Evolutionary conservation across 805 yeast genomes (phyloP).

Genomic region (Jamesozyma piceae): DNA sequence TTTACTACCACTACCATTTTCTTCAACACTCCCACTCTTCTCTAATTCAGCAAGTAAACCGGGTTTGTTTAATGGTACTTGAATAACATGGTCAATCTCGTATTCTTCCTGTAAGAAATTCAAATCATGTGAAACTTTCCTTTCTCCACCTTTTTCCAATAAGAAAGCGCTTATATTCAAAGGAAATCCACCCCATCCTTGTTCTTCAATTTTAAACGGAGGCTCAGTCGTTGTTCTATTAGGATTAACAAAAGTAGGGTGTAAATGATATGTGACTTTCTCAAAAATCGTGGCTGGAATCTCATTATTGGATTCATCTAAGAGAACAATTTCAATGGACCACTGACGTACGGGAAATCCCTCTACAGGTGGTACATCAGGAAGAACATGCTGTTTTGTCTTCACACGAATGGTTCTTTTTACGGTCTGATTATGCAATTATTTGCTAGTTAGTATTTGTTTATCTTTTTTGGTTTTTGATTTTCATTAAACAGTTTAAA

Average conservation of each 20-base stretch:
- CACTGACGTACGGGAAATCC: conserved; percentile 92
- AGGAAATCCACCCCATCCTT: conserved; percentile 98
- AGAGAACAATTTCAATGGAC: conserved; percentile 68
- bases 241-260: conserved; percentile 91
- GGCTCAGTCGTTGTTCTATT: conserved; percentile 68
- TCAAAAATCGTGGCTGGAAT: conserved; percentile 87
- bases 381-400: conserved; percentile 74
- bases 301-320: conserved; percentile 73
- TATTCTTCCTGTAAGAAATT: conserved; percentile 75
- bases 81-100: conserved; percentile 66
- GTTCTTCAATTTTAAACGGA: conserved; percentile 82
- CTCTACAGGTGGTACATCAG: conserved; percentile 78
- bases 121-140: conserved; percentile 79
- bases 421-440: conserved; percentile 34
- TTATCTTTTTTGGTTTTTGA: neutral
- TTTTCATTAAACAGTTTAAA: neutral
- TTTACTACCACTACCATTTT: conserved; percentile 21
- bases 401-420: conserved; percentile 83
- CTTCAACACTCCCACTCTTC: conserved; percentile 79
- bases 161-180: conserved; percentile 69
- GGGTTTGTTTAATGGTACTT: conserved; percentile 70
- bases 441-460: neutral
- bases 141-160: conserved; percentile 85
- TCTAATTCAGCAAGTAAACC: conserved; percentile 59
- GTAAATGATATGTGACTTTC: conserved; percentile 85